Base-by-base conservation (phyloP, 495 filamentous ascomycete species). In the Lepraria neglecta region DNA sequence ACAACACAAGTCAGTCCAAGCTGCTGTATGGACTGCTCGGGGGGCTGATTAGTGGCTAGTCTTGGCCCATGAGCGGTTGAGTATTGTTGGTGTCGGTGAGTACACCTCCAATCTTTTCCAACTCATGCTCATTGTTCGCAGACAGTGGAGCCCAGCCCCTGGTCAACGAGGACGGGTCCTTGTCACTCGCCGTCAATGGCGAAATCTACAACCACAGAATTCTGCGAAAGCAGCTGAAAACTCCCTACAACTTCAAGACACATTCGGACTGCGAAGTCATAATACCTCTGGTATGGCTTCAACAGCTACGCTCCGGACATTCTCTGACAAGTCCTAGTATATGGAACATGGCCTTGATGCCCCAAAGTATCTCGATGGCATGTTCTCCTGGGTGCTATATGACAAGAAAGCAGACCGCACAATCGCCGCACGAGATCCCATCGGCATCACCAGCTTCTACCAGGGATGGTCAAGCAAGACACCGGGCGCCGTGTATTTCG, bases 161-260 rank as follows among this genome's bases (percentile, higher is more conserved):
- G 51, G 85, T 94, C 74, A 97, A 89, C 79, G 85, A 91, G 57
- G 92, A 96, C 70, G 87, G 84, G 58, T 87, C 82, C 63, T 85
- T 98, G 65, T 85, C 91, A 60, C 83, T 98, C 54, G 94, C 94
- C 61, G 94, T 97, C 85, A 98, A 98, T 76, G 94, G 94, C 75
- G 94, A 98, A 75, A 98, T 98, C 73, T 98, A 98, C 81, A 98
- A 98, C 83, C 94, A 98, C 77, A 85, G 91, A 64, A 82, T 96
- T 66, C 77, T 98, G 66, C 85, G 94, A 65, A 97, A 96, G 76
- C 77, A 76, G 63, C 75, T 97, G 70, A 89, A 89, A 74, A 77
- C 75, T 27, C 83, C 86, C 28, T 92, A 95, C 74, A 84, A 88
- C 74, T 98, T 96, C 82, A 95, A 95, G 84, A 98, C 94, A 56